Evolutionary conservation across 148 eudicot species (phyloP), one percentile per base, ranked within the genome.

Genomic region (Chenopodium quinoa): DNA sequence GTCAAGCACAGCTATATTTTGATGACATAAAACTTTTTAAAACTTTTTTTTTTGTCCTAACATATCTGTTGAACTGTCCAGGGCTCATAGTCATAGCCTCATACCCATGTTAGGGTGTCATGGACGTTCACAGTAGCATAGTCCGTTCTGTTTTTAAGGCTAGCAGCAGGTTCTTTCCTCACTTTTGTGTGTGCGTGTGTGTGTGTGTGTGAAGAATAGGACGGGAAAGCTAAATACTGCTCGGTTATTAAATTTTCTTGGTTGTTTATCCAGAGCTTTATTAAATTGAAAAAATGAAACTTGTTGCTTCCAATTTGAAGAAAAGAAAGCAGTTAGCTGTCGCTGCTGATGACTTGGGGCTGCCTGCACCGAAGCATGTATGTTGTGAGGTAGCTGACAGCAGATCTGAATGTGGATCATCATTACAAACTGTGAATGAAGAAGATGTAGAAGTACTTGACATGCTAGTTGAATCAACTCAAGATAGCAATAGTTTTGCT

Each of bases 291-390:
- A 62, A 58, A 48, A 78, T 77, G 84, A 50, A 78, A 63, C 78
- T 60, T 9, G 79, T 73, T 67, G 64, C 27, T 27, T 58, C 48
- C 70, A 84, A 78, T 29, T 78, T 79, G 78, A 85, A 69, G 78
- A 85, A 85, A 82, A 82, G 82, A 66, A 85, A 82, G 76, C 75
- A 47, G 29, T 46, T 75, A 1, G 47, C 47, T 22, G 85, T 67
- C 31, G 58, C 73, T 65, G 40, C 77, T 70, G 81, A 78, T 47
- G 82, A 82, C 23, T 75, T 63, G 20, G 78, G 71, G 63, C 82
- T 67, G 11, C 87, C 84, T 76, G 58, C 73, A 10, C 71, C 82
- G 17, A 85, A 82, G 71, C 87, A 85, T 64, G 68, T 78, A 75
- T 85, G 85, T 63, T 75, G 27, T 44, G 77, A 82, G 32, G 44